Percentiles rank a stretch among this genome's conserved stretches.
Conservation (phyloP, 768 basidiomycete genomes). For the Dacryopinax primogenitus region DNA sequence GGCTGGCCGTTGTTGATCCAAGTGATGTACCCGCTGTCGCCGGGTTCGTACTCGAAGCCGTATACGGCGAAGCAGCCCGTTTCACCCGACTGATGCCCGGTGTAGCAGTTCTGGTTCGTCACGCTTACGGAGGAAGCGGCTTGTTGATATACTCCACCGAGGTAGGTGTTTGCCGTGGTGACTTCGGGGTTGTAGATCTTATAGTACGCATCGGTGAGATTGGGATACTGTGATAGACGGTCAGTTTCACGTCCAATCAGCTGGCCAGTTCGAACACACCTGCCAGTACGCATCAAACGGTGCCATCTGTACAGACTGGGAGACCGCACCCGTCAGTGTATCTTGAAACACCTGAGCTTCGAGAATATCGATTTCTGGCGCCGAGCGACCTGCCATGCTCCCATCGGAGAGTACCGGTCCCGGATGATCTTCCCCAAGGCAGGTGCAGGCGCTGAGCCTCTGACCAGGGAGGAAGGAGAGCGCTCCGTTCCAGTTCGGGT, state of each 20-base stretch:
- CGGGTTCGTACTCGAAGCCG: conserved; percentile 72
- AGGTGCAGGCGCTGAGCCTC: conserved; percentile 77
- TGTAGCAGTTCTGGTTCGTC: conserved; percentile 66
- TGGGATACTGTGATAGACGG: conserved; percentile 23
- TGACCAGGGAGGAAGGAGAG: conserved; percentile 84
- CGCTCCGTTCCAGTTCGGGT: conserved; percentile 36
- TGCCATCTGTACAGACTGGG: conserved; percentile 58
- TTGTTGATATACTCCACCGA: conserved; percentile 69
- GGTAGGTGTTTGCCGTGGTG: conserved; percentile 21
- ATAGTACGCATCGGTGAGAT: conserved; percentile 38
- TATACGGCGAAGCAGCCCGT: conserved; percentile 49
- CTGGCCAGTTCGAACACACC: too few relatives aligned
- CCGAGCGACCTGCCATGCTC: conserved; percentile 62
- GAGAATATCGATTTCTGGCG: conserved; percentile 85
- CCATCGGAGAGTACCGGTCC: conserved; percentile 71
- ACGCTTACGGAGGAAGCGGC: conserved; percentile 57
- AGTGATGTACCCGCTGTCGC: conserved; percentile 60
- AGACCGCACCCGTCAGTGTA: conserved; percentile 43
- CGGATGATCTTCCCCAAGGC: conserved; percentile 71
- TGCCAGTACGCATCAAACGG: conserved; percentile 57
- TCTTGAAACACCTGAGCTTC: conserved; percentile 48
- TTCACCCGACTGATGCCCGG: conserved; percentile 30
- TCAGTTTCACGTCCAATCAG: too few relatives aligned
- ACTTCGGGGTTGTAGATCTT: conserved; percentile 42
- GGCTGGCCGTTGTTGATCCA: conserved; percentile 56